phyloP scores from a whole-genome alignment of 2,329 filamentous ascomycete species.

The Tolypocladium sp. region DNA sequence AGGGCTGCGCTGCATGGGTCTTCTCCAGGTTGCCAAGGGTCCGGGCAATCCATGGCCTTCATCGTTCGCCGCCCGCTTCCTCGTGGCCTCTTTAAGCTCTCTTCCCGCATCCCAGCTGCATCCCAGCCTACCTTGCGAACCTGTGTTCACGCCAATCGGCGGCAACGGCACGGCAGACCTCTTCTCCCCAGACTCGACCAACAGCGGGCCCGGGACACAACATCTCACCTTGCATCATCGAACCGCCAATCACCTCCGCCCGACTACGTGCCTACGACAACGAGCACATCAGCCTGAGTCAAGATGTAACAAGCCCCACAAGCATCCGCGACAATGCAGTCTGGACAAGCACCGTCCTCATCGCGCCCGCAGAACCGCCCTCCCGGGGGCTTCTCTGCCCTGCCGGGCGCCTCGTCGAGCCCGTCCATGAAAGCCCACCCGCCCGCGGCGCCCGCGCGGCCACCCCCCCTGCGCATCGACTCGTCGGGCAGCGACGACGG shows the following conservation, averaged over 20 bases:
- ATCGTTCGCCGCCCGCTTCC: background rate
- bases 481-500: constrained; percentile 19
- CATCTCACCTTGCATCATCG: background rate
- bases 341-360: constrained; percentile 16
- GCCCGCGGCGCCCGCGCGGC: constrained; percentile 15
- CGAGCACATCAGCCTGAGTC: constrained; percentile 7
- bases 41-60: background rate
- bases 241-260: background rate
- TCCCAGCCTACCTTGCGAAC: background rate
- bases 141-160: background rate
- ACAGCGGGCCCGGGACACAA: background rate
- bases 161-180: background rate
- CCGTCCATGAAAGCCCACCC: constrained; percentile 16
- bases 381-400: constrained; percentile 48
- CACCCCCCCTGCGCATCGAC: constrained; percentile 24
- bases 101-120: background rate
- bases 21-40: background rate
- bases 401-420: constrained; percentile 25
- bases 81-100: background rate
- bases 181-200: background rate
- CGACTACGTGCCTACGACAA: background rate
- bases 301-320: constrained; percentile 32
- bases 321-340: constrained; percentile 35
- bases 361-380: constrained; percentile 33
- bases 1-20: background rate